Evolutionary conservation across 768 basidiomycete genomes (phyloP).

Genomic region (Panellus pusillus): DNA sequence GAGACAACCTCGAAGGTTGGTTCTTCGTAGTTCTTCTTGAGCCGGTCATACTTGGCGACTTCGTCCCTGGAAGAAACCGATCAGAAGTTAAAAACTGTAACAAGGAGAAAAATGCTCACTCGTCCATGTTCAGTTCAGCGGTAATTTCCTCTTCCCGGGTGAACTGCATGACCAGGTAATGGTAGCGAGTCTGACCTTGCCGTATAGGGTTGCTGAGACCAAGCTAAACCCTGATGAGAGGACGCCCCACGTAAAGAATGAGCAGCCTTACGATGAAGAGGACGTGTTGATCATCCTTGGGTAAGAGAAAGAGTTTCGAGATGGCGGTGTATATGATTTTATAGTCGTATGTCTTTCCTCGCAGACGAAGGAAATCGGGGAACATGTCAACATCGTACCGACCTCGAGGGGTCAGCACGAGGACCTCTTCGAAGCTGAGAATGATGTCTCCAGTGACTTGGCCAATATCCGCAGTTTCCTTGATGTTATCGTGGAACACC

Average conservation of each 20-base stretch:
- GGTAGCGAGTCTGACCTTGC: slow-evolving; percentile 97
- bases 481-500: slow-evolving; percentile 94
- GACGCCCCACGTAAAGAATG: neutral
- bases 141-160: slow-evolving; percentile 97
- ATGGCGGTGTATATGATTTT: slow-evolving; percentile 91
- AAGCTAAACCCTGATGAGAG: slow-evolving; percentile 49
- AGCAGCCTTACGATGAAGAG: slow-evolving; percentile 80
- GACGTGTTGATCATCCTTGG: slow-evolving; percentile 95
- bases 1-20: slow-evolving; percentile 96
- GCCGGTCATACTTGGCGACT: slow-evolving; percentile 71
- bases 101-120: slow-evolving; percentile 52
- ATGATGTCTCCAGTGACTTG: slow-evolving; percentile 90
- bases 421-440: slow-evolving; percentile 91
- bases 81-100: neutral
- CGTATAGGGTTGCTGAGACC: slow-evolving; percentile 91
- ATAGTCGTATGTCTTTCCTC: slow-evolving; percentile 99
- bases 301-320: slow-evolving; percentile 85
- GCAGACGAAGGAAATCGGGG: slow-evolving; percentile 86
- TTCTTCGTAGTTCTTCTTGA: slow-evolving; percentile 93
- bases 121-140: slow-evolving; percentile 88
- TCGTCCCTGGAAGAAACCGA: slow-evolving; percentile 56
- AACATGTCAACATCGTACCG: slow-evolving; percentile 99
- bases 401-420: slow-evolving; percentile 93
- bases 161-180: slow-evolving; percentile 98
- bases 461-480: slow-evolving; percentile 94